Evolutionary conservation across 352 stramenopile species (phyloP).

Genomic region (Phytopythium sindhum): DNA sequence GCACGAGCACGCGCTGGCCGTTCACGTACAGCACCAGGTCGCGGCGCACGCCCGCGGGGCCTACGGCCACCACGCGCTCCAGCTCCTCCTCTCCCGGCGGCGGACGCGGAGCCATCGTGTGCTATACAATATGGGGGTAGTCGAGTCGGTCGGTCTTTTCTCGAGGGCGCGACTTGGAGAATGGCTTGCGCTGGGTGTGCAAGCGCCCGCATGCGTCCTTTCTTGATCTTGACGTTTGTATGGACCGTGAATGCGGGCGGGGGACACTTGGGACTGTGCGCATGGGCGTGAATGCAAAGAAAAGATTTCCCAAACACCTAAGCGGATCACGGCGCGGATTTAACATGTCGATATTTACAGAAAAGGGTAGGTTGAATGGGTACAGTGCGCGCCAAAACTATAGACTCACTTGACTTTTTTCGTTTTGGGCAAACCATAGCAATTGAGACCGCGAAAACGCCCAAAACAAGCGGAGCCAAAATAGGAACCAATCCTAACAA

Average conservation of each 20-base stretch:
- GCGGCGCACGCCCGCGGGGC: conserved; percentile 21
- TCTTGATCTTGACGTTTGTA: conserved; percentile 1
- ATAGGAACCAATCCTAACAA: too few species aligned
- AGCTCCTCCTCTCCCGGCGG: conserved; percentile 4
- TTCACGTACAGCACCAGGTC: conserved; percentile 79
- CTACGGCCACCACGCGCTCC: neutral
- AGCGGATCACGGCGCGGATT: neutral
- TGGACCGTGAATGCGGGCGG: neutral
- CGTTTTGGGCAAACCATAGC: too few species aligned
- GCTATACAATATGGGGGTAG: neutral
- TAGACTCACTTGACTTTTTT: too few species aligned
- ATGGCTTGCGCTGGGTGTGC: neutral
- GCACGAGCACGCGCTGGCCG: conserved; percentile 45
- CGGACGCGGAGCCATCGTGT: conserved; percentile 5
- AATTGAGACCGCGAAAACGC: too few species aligned
- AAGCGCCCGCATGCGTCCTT: neutral
- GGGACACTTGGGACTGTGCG: neutral
- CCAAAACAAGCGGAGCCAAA: too few species aligned
- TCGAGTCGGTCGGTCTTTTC: neutral
- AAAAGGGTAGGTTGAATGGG: neutral
- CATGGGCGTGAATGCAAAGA: neutral
- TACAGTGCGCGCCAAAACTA: too few species aligned
- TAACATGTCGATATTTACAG: neutral
- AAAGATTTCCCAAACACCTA: conserved; percentile 5
- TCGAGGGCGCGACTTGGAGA: conserved; percentile 1